Evolutionary conservation across 768 basidiomycete species (phyloP), one percentile per base, ranked within the genome.

Genomic region (Antrodiella citrinella): DNA sequence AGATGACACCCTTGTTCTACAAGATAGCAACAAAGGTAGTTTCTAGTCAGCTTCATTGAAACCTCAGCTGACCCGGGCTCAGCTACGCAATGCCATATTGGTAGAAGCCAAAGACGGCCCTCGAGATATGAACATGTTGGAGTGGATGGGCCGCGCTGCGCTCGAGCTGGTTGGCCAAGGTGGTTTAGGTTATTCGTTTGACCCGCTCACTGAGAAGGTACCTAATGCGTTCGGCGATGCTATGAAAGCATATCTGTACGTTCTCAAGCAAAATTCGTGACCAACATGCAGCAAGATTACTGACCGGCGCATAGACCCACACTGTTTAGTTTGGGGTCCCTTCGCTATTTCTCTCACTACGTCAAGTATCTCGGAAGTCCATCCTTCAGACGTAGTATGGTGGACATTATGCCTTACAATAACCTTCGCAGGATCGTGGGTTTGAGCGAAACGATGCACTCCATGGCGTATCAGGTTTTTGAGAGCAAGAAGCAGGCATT

Each of bases 1-100:
- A 51, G 22, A 50, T 63, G 44, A 48, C 54, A 1, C 64, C 64
- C 0, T 49, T 61, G 2, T 63, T 66, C 52, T 57, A 60, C 53
- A 41, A 46, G 3, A 52, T 60, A 10, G 46, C 35, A 4, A 52
- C 60, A 41, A 50, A 49, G 49, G 60, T 64, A 13, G 13, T 15
- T 22, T 24, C 11, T 20, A 40, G 18, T 15, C n/a, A n/a, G n/a
- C 15, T 35, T 18, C 19, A 4, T 20, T 44, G 19, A 11, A 24
- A 38, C 9, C n/a, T 18, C n/a, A 21, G 26, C 23, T 40, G 23
- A 4, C 15, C 20, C 3, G 18, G 45, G 25, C 26, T 22, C 25
- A 49, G 26, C 11, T 24, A 12, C 26, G 44, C 25, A 19, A 45
- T 11, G 51, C 35, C 13, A 13, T 58, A 2, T 13, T 22, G 10